A percentile compares a stretch with the other conserved stretches of the same genome.
Conservation (phyloP, 2,329 filamentous ascomycete genomes). For the Albophoma yamanashiensis region DNA sequence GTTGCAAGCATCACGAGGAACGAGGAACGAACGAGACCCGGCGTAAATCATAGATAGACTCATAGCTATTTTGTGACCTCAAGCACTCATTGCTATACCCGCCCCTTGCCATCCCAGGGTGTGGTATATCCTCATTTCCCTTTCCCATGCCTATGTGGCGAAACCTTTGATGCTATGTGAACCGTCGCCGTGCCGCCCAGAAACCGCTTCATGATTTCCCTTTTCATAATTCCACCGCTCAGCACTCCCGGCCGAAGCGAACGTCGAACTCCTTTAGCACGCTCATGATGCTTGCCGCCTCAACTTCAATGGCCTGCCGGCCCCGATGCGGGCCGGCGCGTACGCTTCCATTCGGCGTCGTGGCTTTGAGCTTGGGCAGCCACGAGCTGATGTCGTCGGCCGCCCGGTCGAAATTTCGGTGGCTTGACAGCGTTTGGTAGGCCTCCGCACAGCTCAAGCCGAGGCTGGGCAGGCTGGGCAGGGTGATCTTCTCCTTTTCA, state of each 20-base stretch:
- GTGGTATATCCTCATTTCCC: neutral
- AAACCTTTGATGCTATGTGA: neutral
- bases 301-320: slow-evolving; percentile 60
- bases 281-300: slow-evolving; percentile 76
- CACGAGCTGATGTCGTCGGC: slow-evolving; percentile 65
- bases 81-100: neutral
- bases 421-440: slow-evolving; percentile 68
- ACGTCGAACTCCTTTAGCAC: slow-evolving; percentile 75
- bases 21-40: neutral
- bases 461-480: slow-evolving; percentile 31
- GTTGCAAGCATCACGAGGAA: neutral
- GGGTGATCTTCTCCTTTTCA: slow-evolving; percentile 19
- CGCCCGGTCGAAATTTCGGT: slow-evolving; percentile 64
- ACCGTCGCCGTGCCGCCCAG: neutral
- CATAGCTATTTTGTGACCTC: neutral
- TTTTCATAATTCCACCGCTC: neutral
- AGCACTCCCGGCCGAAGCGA: slow-evolving; percentile 46
- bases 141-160: neutral
- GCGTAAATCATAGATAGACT: neutral
- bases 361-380: slow-evolving; percentile 62
- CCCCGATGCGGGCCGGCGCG: slow-evolving; percentile 20
- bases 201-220: no score
- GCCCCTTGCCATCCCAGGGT: neutral
- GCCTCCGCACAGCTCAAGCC: slow-evolving; percentile 66
- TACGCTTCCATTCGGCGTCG: slow-evolving; percentile 24